Conservation (phyloP, 192 early-diverging fungal genomes). For the Entomortierella chlamydospora region DNA sequence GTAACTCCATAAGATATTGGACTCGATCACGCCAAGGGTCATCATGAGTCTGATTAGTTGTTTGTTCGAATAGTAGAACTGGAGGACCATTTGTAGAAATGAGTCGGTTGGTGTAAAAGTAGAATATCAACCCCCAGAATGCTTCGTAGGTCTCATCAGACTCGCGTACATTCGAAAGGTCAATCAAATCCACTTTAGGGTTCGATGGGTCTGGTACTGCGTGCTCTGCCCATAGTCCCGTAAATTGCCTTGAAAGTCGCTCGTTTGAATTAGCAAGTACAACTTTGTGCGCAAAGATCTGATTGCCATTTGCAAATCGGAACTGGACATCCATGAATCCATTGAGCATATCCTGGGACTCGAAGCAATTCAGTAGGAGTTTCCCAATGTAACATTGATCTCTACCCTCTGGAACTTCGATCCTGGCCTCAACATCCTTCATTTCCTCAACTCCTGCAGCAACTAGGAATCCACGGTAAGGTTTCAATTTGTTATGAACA, state of each 20-base stretch:
- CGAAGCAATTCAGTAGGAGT: conserved; percentile 6
- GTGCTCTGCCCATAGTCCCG: conserved; percentile 8
- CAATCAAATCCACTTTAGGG: conserved; percentile 5
- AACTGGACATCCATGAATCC: conserved; percentile 45
- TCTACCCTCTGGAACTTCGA: conserved; percentile 3
- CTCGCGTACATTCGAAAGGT: neutral
- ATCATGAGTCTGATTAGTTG: neutral
- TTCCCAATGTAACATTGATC: neutral
- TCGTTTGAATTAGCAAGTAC: conserved; percentile 13
- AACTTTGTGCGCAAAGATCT: conserved; percentile 31
- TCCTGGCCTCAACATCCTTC: neutral
- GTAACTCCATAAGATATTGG: conserved; percentile 18
- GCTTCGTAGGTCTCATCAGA: neutral
- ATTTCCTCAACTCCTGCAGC: conserved; percentile 17
- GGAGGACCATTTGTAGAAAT: conserved; percentile 10
- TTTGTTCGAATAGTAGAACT: neutral
- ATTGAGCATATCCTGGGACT: conserved; percentile 11
- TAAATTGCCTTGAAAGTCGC: neutral
- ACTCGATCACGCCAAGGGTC: neutral
- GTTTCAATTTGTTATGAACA: neutral
- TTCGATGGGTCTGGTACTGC: neutral
- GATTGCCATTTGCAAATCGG: neutral
- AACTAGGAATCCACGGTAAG: conserved; percentile 7
- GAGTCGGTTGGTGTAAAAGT: conserved; percentile 16
- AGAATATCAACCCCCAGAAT: conserved; percentile 25